phyloP scores from a whole-genome alignment of 768 basidiomycete species.

The Lyophyllum semitale region DNA sequence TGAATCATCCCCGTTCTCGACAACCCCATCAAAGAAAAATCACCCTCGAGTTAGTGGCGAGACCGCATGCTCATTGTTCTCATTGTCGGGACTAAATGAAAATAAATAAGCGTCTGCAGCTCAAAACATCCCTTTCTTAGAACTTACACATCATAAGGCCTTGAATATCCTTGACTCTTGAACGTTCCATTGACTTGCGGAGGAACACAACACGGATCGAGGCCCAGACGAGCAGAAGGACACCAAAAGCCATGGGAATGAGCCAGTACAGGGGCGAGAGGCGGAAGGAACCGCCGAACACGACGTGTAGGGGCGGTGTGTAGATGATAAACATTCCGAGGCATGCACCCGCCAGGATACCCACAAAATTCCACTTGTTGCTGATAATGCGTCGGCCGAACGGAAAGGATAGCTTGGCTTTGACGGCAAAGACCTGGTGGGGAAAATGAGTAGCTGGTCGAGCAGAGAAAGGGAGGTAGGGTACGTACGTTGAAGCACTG shows the following conservation, averaged over 20 bases:
- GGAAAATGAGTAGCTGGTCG: background rate
- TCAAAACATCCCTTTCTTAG: background rate
- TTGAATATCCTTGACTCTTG: constrained; percentile 63
- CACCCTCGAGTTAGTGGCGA: constrained; percentile 12
- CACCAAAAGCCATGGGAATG: constrained; percentile 61
- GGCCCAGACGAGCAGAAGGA: constrained; percentile 56
- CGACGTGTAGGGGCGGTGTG: constrained; percentile 67
- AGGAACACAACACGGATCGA: constrained; percentile 59
- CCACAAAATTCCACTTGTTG: constrained; percentile 67
- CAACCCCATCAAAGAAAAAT: background rate
- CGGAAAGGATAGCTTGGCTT: constrained; percentile 63
- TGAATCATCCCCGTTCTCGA: background rate
- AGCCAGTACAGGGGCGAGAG: constrained; percentile 70
- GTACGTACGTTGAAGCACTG: constrained; percentile 66
- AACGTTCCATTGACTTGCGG: constrained; percentile 53
- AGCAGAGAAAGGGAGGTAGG: background rate
- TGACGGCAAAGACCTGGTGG: constrained; percentile 62
- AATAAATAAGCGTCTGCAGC: constrained; percentile 9
- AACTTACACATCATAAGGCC: constrained; percentile 74
- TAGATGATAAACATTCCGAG: constrained; percentile 72
- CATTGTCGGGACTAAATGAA: constrained; percentile 58
- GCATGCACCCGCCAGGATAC: constrained; percentile 61
- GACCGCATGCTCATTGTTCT: constrained; percentile 64
- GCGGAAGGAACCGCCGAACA: constrained; percentile 61
- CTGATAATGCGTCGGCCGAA: constrained; percentile 57